Conservation (phyloP, 179 eudicot species). For the Spinacia oleracea region DNA sequence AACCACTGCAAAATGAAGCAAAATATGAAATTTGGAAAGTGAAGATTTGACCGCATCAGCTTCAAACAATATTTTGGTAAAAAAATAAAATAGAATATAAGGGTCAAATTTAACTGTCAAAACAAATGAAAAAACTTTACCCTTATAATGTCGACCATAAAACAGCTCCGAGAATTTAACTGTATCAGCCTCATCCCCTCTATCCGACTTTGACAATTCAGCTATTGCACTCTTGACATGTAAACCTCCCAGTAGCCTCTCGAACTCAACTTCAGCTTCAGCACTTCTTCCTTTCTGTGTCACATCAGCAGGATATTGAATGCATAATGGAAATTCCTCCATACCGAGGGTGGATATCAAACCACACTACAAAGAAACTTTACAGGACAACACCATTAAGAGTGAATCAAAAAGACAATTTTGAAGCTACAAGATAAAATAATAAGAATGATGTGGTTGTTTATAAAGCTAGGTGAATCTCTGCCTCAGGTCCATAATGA, state of each 20-base stretch:
- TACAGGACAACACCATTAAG: not conserved
- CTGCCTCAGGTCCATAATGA: conserved; percentile 4
- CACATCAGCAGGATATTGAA: conserved; percentile 22
- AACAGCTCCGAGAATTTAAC: conserved; percentile 64
- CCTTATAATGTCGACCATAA: conserved; percentile 64
- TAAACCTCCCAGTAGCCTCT: conserved; percentile 65
- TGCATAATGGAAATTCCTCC: conserved; percentile 1
- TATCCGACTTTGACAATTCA: conserved; percentile 72
- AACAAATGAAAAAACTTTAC: conserved; percentile 31
- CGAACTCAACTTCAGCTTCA: conserved; percentile 78
- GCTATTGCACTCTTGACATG: conserved; percentile 73
- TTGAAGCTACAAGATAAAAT: not conserved
- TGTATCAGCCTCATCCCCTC: conserved; percentile 65
- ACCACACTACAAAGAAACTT: not conserved
- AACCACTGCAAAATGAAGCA: conserved; percentile 67
- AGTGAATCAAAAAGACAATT: not conserved
- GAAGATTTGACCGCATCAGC: not conserved
- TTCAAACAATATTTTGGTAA: conserved; percentile 4
- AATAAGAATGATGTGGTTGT: not conserved
- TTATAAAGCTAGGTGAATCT: not conserved
- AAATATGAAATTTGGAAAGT: conserved; percentile 21
- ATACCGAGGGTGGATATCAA: not conserved
- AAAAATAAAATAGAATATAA: not conserved
- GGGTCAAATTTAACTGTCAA: no score
- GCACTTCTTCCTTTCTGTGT: conserved; percentile 71